Base-by-base conservation (phyloP, 1,139 yeast species). In the Hyphopichia khmerensis region DNA sequence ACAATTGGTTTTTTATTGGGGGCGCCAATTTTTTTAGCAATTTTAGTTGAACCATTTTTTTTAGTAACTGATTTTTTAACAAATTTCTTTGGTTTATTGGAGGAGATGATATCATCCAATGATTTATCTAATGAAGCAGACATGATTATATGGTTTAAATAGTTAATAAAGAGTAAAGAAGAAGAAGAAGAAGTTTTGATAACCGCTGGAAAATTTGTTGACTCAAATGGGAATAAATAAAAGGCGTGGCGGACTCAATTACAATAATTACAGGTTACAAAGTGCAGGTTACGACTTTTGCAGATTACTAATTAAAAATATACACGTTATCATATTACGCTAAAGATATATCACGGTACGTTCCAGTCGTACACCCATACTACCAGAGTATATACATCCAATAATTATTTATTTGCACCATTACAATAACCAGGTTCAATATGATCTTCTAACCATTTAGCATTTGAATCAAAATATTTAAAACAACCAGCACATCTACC, bases 41-140 rank as follows among this genome's bases (percentile, higher is more conserved):
- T 69, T 49, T 62, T 64, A 43, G 48, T 61, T 8, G 31, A 10
- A 27, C 15, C 30, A 36, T 16, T 24, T 39, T 65, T 54, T 48
- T 65, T 55, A 45, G 58, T 56, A 39, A 59, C 58, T 34, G 62
- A 51, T 60, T 60, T 68, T 48, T 56, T 52, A 39, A 59, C 17
- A n/a, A 29, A 52, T 41, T 55, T 58, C 59, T 40, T 60, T 53
- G 53, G 50, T 60, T 55, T 69, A 57, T 58, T 60, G 48, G 88
- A 71, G 49, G 95, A 79, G 64, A 93, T 88, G 64, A 93, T 93
- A 59, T 91, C 98, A 73, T 93, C 99, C 62, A 93, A 82, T 43
- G 98, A 89, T 74, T 88, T 86, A 74, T 93, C 97, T 71, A 93
- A 80, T 53, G 83, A 72, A 59, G 86, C 77, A 53, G 83, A 64